Evolutionary conservation across 2,329 filamentous ascomycete species (phyloP).

Genomic region (Parastagonospora avenae): DNA sequence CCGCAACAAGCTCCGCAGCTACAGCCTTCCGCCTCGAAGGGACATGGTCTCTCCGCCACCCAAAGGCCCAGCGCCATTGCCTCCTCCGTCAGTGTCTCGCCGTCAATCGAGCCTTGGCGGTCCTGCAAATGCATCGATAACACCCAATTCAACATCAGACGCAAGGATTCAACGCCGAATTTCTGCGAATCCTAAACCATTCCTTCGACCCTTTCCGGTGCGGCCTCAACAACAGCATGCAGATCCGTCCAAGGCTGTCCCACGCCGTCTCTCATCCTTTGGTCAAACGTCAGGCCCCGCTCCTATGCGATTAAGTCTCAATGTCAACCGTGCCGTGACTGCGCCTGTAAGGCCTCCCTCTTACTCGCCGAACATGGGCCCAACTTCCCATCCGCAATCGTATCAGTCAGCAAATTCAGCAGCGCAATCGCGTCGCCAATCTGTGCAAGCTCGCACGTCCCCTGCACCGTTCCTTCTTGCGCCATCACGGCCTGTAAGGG

Average conservation of each 20-base stretch:
- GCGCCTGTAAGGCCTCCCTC: conserved; percentile 27
- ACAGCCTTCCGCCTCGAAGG: conserved; percentile 31
- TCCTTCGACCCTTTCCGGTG: conserved; percentile 43
- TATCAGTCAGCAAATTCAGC: conserved; percentile 9
- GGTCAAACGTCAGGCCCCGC: conserved; percentile 22
- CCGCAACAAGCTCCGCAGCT: conserved; percentile 30
- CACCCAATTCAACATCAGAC: conserved; percentile 4
- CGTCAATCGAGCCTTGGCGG: conserved; percentile 28
- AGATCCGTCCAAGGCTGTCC: conserved; percentile 29
- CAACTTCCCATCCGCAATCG: conserved; percentile 14
- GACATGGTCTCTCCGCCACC: conserved; percentile 38
- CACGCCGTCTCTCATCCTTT: conserved; percentile 40
- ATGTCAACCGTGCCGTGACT: conserved; percentile 40
- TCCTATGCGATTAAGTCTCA: conserved; percentile 30
- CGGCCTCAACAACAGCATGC: conserved; percentile 38
- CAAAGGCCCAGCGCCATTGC: conserved; percentile 28
- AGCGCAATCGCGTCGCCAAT: conserved; percentile 44
- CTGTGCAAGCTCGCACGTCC: conserved; percentile 51
- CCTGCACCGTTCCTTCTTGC: conserved; percentile 53
- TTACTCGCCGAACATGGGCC: conserved; percentile 13
- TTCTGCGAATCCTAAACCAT: conserved; percentile 43
- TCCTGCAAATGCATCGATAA: conserved; percentile 8
- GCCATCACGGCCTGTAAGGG: conserved; percentile 37
- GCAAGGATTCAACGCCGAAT: conserved; percentile 28
- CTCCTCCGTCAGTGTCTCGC: conserved; percentile 28